Evolutionary conservation across 1,139 yeast species (phyloP), one percentile per base, ranked within the genome.

Genomic region (Hyphopichia khmerensis): DNA sequence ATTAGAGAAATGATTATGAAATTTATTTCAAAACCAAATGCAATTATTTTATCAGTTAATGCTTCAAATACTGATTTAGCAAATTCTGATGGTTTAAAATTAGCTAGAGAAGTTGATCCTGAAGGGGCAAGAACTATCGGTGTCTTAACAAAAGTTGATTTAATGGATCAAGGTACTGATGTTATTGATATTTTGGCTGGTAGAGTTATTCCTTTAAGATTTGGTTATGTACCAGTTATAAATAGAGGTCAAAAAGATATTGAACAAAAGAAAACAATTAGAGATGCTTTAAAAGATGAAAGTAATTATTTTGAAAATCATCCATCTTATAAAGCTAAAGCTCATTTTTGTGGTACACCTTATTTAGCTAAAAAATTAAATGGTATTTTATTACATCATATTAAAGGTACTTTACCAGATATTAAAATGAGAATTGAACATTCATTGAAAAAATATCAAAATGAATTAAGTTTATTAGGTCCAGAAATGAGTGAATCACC

Each of bases 141-240:
- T 69, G 99, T 93, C 41, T 78, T 93, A 57, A 93, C 99, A 31
- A 93, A 93, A 66, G 96, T 93, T 40, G 99, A 93, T 65, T 78
- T 93, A 57, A 93, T 93, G 99, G 99, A 93, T 62, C 84, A 89
- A 62, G 99, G 99, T 50, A 93, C 99, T n/a, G 99, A 93, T 67
- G 99, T 93, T 36, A 85, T 90, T 61, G 99, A 93, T 64, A 93
- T 93, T 57, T 76, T 93, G 58, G 96, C 97, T 7, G 98, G 99
- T 46, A 79, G 96, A 62, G 93, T 93, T 43, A 93, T 93, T 58
- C 98, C 99, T 10, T 77, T 93, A 57, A 80, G 97, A 65, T 88
- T 89, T 48, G 99, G 99, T 43, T 93, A 93, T 60, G 96, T 93
- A 40, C 99, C 99, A 5, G 99, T 93, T 43, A 91, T 93, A 57